Base-by-base conservation (phyloP, 2,329 filamentous ascomycete species). In the Penicillium griseofulvum region DNA sequence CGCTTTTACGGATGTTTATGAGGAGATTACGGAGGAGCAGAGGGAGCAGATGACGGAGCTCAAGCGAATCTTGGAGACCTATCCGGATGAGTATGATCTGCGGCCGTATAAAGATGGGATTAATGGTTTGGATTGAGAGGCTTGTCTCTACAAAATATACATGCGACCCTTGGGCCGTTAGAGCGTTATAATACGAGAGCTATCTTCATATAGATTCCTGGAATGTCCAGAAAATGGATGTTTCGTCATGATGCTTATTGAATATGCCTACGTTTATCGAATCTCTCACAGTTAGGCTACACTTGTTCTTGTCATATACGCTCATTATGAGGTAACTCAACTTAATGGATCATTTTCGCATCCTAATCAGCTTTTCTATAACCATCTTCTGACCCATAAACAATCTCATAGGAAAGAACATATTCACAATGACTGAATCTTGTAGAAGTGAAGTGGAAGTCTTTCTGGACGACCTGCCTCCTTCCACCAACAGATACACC, bases 31-130 rank as follows among this genome's bases (percentile, higher is more conserved):
- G 0, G 87, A 89, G 44, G 91, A 96, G 65, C 79, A 89, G 57
- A 83, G 80, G 71, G 81, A 77, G 39, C 94, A 99, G 79, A 91
- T 90, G 78, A 75, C 76, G 60, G 83, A 92, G 75, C 78, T 97
- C 66, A 89, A 80, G 69, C 81, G 84, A n/a, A 82, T 96, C 49
- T 70, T 99, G 48, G 85, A 93, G 64, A 86, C 82, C 65, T 99
- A 97, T 76, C 92, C 93, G 0, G 86, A 89, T 34, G 94, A 99
- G 78, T 99, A 99, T 74, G 91, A 97, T 73, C 70, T 94, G 45
- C 81, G 80, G 16, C 84, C 87, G 62, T 91, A 84, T 73, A 89
- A 96, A 61, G 89, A 84, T 4, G 91, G 91, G 0, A 80, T 86
- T 55, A 81, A 84, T 41, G 87, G 85, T 16, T 68, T 92, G 70